Base-by-base conservation (phyloP, 768 basidiomycete species). In the Lactarius psammicola region DNA sequence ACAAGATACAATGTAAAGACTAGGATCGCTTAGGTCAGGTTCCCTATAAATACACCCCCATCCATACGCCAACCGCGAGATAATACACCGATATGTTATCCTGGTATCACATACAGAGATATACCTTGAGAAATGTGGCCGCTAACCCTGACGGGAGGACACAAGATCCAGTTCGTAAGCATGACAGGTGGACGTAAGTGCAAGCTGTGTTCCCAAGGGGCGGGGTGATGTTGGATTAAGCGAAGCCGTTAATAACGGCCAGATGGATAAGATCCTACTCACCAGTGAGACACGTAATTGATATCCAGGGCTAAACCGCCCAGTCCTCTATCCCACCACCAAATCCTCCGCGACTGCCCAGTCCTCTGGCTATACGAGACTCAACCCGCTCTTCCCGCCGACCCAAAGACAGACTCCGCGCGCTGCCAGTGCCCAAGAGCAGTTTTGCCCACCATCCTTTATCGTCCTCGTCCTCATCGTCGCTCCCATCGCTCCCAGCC, bases 251-350 rank as follows among this genome's bases (percentile, higher is more conserved):
- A 33, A 55, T 55, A 55, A n/a, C 54, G 54, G 28, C n/a, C 10
- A 20, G 20, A 5, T 11, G 1, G 26, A 9, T 46, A 42, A 58
- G 65, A 54, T 65, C 33, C 7, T 9, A 49, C 64, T 65, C 64
- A 63, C 62, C 53, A 20, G 10, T 18, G 33, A 9, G 4, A 38
- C 59, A 65, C 64, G 64, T 65, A 65, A 65, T 51, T 9, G 65
- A 42, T 44, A 40, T 28, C 55, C 60, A 31, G 20, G 28, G 36
- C 59, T 67, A 68, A 10, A 68, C 53, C 17, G 62, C 80, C 87
- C 87, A 87, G 38, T 87, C 87, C 68, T 86, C 86, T 66, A 79
- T 76, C 70, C 69, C 78, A 28, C 79, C 78, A n/a, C 79, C 79
- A 30, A 71, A 73, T 49, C 77, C 78, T 38, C 76, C 75, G 59